Evolutionary conservation across 2,329 filamentous ascomycete species (phyloP), one percentile per base, ranked within the genome.

Genomic region (Stagonosporopsis cucurbitacearum): DNA sequence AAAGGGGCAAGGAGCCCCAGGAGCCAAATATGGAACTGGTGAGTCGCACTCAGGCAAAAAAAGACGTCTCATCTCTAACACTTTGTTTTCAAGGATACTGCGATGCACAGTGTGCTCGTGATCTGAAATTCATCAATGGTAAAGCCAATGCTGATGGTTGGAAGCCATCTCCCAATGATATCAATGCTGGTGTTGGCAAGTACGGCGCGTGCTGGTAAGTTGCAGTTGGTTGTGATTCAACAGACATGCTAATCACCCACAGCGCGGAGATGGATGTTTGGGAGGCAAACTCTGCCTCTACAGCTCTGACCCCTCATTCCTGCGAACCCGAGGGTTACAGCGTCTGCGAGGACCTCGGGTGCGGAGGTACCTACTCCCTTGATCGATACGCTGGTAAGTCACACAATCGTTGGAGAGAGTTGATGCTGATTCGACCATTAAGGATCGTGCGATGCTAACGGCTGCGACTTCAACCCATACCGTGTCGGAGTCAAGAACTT

Each of bases 241-340:
- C 17, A 25, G 19, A 26, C 37, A 12, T 51, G 78, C 82, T 44
- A 86, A 56, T 15, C 12, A 3, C 5, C 3, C 6, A n/a, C 30
- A 56, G 53, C 32, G 53, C 47, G n/a, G 53, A 89, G 73, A 86
- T 89, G 82, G 86, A 88, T 66, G 80, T 69, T 46, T 70, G 86
- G 85, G 86, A 90, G 74, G 86, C 87, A 52, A 89, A 89, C 79
- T 81, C 79, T 63, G 81, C 86, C 66, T 82, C 85, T 23, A 82
- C 81, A 6, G 87, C 87, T 40, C 79, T 81, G 62, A 90, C 87
- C 0, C 85, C 87, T 15, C 87, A 90, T 72, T 81, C 85, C 23
- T 90, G 87, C 78, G 74, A 75, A 40, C 77, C 73, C 43, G 74
- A 79, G 41, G 80, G 78, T 32, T 83, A 83, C 66, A 74, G 74